Percentiles rank a stretch among this genome's conserved stretches.
Evolutionary conservation across 768 basidiomycete genomes (phyloP).

Genomic region (Rhizopogon sp.): DNA sequence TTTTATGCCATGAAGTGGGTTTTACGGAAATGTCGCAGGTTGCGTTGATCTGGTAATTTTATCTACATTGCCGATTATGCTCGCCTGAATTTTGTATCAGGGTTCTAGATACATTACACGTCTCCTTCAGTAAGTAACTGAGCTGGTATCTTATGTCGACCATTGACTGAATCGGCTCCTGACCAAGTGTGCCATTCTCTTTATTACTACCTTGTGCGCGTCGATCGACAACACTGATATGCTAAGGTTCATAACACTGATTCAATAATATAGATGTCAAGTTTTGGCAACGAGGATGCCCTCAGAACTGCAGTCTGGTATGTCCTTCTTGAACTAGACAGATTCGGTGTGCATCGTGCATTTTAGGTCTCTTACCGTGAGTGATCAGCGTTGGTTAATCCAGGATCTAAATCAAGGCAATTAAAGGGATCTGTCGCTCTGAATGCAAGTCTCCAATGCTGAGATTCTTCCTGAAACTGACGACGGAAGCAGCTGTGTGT

Average conservation of each 20-base stretch:
- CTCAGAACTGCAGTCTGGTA: slow-evolving; percentile 34
- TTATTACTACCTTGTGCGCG: slow-evolving; percentile 37
- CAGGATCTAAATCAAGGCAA: not conserved
- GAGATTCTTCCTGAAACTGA: not conserved
- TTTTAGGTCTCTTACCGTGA: slow-evolving; percentile 8
- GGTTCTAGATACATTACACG: not conserved
- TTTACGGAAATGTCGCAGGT: too few species aligned
- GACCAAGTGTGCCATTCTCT: slow-evolving; percentile 20
- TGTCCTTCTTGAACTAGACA: not conserved
- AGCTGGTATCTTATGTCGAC: not conserved
- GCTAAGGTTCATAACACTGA: not conserved
- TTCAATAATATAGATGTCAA: slow-evolving; percentile 27
- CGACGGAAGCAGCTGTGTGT: slow-evolving; percentile 29
- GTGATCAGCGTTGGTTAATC: not conserved
- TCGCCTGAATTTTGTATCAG: too few species aligned
- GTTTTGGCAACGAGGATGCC: slow-evolving; percentile 30
- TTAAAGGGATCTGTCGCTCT: slow-evolving; percentile 4
- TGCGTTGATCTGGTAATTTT: too few species aligned
- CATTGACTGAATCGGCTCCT: not conserved
- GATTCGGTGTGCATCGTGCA: not conserved
- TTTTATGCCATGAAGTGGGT: too few species aligned
- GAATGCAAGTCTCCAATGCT: slow-evolving; percentile 3
- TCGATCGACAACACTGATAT: not conserved
- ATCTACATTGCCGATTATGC: too few species aligned
- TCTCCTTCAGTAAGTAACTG: slow-evolving; percentile 5